phyloP scores from a whole-genome alignment of 1,284 basidiomycete genomes.

The Erythrobasidium hasegawianum region DNA sequence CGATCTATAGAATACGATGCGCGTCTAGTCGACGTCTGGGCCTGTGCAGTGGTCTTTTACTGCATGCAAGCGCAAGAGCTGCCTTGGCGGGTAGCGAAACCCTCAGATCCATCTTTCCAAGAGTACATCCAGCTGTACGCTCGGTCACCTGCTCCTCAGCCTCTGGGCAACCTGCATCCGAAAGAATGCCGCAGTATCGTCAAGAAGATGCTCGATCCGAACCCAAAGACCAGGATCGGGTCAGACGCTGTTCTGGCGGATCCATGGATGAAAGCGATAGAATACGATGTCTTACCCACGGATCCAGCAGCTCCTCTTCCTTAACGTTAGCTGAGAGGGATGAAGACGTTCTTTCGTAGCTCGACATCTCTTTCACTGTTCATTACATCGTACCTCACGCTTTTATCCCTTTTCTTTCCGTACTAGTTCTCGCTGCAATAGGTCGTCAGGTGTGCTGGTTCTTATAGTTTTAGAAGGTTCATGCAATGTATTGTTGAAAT shows the following conservation, averaged over 20 bases:
- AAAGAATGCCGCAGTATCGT: conserved; percentile 78
- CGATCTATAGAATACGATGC: conserved; percentile 80
- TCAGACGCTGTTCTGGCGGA: conserved; percentile 83
- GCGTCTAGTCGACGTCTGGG: conserved; percentile 95
- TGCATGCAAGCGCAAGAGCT: conserved; percentile 91
- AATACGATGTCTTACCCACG: conserved; percentile 1
- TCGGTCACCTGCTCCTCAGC: conserved; percentile 51
- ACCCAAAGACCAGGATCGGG: conserved; percentile 71
- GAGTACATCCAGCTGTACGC: conserved; percentile 69
- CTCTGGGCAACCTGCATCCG: conserved; percentile 78
- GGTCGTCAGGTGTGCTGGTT: no score
- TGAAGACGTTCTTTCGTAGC: no score
- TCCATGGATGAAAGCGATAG: conserved; percentile 45
- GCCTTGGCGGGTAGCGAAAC: conserved; percentile 92
- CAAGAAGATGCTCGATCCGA: conserved; percentile 92
- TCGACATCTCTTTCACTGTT: no score
- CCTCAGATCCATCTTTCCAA: conserved; percentile 74
- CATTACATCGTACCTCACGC: no score
- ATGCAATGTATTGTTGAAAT: no score
- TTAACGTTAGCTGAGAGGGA: no score
- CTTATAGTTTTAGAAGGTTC: no score
- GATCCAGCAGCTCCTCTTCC: conserved; percentile 2
- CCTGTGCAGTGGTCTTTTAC: conserved; percentile 94
- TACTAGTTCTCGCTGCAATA: no score
- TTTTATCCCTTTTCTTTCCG: no score